phyloP scores from a whole-genome alignment of 352 stramenopile species.

The Aphanomyces cochlioides region DNA sequence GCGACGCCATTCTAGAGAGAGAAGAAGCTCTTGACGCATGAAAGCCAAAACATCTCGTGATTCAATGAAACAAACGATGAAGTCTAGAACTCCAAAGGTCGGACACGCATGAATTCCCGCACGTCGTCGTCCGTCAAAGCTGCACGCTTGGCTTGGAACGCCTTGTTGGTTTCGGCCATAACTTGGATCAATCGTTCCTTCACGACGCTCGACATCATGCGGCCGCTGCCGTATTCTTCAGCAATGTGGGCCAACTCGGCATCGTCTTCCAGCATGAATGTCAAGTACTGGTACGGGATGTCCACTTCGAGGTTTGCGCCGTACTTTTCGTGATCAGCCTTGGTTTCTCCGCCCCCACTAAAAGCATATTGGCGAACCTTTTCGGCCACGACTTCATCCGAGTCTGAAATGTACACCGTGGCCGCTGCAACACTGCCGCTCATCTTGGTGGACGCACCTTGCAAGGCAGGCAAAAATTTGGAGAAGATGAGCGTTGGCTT shows the following conservation, averaged over 20 bases:
- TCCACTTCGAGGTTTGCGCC: conserved; percentile 98
- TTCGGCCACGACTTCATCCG: conserved; percentile 92
- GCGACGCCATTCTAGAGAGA: conserved; percentile 67
- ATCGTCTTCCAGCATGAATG: conserved; percentile 99
- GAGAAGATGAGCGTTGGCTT: conserved; percentile 99
- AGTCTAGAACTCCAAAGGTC: conserved; percentile 87
- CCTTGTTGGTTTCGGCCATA: conserved; percentile 87
- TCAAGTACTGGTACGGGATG: conserved; percentile 98
- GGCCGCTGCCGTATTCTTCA: conserved; percentile 94
- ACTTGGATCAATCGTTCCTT: conserved; percentile 96
- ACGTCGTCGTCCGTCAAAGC: conserved; percentile 95
- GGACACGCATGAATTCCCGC: conserved; percentile 95
- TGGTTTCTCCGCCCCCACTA: conserved; percentile 96
- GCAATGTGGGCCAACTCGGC: conserved; percentile 92
- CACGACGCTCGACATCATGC: conserved; percentile 96
- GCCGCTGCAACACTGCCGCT: conserved; percentile 93
- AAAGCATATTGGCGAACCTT: conserved; percentile 89
- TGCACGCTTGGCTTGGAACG: conserved; percentile 93
- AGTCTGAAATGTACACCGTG: conserved; percentile 99
- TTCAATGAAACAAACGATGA: background rate
- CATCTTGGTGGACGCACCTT: conserved; percentile 98
- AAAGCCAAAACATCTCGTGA: background rate
- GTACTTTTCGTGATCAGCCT: conserved; percentile 97
- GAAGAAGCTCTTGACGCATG: conserved; percentile 66
- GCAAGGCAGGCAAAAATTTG: conserved; percentile 99